Evolutionary conservation across 164 flowering plant species (phyloP), one percentile per base, ranked within the genome.

Genomic region (Piper betle): DNA sequence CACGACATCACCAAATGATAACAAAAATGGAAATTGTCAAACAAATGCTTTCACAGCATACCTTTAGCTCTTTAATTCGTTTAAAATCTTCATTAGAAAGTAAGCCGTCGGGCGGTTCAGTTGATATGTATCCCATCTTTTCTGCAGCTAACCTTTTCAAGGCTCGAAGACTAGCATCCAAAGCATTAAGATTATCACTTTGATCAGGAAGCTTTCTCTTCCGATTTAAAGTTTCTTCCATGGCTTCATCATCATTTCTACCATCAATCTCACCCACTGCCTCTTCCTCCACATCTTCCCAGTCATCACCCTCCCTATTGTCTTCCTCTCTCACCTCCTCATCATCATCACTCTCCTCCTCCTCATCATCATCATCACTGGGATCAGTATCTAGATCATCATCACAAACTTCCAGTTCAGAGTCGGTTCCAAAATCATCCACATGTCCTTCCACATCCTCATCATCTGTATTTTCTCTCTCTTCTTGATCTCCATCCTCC

Each of bases 71-170:
- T 71, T 78, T 90, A 58, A 92, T 92, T 72, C 78, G 79, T 62
- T 72, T 74, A 79, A 89, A 92, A 63, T 92, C 96, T 68, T 92
- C 97, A 66, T 89, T 83, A 52, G 97, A 87, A 67, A 86, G 87
- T 70, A 92, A 75, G 38, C 88, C 87, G 78, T 83, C 98, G 4
- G 66, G 39, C 38, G 72, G 13, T n/a, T 68, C 80, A 17, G 73
- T 58, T 13, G 83, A 25, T 2, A 58, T 37, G 20, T 39, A n/a
- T n/a, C 38, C 75, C 60, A 41, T 62, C 46, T 69, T 81, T 55
- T 64, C 75, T 53, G 62, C 80, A 33, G 88, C 85, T 66, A 87
- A 64, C 68, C 69, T 92, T 78, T 87, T 92, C 38, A 89, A 64
- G 53, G 94, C 82, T 54, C 92, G 77, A 39, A 92, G 91, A 73